phyloP scores from a whole-genome alignment of 2,329 filamentous ascomycete species.

The Colletotrichum sp. region DNA sequence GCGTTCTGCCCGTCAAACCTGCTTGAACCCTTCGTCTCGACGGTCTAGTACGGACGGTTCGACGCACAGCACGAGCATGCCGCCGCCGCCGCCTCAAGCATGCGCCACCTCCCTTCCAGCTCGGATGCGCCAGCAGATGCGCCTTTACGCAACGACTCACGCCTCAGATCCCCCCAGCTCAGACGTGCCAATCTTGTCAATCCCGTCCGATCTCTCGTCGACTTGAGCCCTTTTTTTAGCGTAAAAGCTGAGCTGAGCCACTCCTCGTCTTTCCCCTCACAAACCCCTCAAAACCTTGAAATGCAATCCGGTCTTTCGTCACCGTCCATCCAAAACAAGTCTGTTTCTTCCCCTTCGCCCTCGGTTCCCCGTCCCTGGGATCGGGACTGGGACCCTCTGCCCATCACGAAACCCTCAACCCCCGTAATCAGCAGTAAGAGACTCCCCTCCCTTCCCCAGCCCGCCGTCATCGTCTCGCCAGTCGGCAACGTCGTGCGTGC shows the following conservation, averaged over 20 bases:
- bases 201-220: slow-evolving; percentile 18
- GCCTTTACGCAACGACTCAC: neutral
- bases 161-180: slow-evolving; percentile 2
- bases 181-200: neutral
- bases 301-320: neutral
- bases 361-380: neutral
- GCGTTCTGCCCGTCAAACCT: neutral
- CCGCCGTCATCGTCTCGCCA: neutral
- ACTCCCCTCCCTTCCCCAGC: neutral
- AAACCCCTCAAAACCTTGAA: slow-evolving; percentile 3
- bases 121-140: neutral
- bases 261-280: neutral
- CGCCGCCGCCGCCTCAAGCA: neutral
- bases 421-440: neutral
- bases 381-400: neutral
- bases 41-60: neutral
- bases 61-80: neutral
- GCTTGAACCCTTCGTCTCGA: neutral
- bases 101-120: neutral
- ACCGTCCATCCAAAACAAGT: neutral
- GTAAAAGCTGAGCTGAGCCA: neutral
- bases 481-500: neutral
- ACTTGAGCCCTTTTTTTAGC: neutral
- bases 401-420: neutral
- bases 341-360: neutral